A percentile compares a stretch with the other conserved stretches of the same genome.
phyloP scores from a whole-genome alignment of 2,329 filamentous ascomycete genomes.

The Talaromyces sp. region DNA sequence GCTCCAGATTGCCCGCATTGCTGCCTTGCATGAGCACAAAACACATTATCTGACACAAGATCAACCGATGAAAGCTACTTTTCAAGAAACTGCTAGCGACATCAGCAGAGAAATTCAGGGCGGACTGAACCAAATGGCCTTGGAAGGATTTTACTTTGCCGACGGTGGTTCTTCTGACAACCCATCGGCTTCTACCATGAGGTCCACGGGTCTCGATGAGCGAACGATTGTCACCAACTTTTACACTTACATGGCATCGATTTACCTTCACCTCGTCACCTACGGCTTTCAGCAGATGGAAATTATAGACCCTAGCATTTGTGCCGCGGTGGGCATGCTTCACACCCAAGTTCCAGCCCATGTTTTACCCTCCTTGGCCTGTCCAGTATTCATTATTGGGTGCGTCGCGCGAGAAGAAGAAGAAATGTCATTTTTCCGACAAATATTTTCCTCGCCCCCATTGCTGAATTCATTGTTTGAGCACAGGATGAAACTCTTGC shows the following conservation, averaged over 20 bases:
- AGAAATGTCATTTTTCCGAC: not conserved
- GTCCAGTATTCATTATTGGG: not conserved
- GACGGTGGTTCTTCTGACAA: not conserved
- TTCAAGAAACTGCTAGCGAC: slow-evolving; percentile 1
- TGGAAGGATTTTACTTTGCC: not conserved
- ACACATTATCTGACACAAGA: not conserved
- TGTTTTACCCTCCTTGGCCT: not conserved
- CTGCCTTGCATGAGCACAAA: not conserved
- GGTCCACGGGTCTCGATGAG: not conserved
- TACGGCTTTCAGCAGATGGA: slow-evolving; percentile 1
- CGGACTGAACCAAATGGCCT: not conserved
- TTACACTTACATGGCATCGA: not conserved
- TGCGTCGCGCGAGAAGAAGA: not conserved
- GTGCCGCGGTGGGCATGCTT: not conserved
- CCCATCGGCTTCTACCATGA: not conserved
- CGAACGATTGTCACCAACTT: not conserved
- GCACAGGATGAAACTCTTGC: not conserved
- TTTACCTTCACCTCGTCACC: slow-evolving; percentile 3
- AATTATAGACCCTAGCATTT: not conserved
- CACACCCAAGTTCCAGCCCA: not conserved
- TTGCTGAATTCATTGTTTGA: slow-evolving; percentile 1
- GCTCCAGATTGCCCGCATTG: slow-evolving; percentile 1
- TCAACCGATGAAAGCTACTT: not conserved
- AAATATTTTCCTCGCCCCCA: not conserved
- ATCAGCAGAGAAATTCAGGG: slow-evolving; percentile 1